phyloP scores from a whole-genome alignment of 192 early-diverging fungal genomes.

The Backusella sp. region DNA sequence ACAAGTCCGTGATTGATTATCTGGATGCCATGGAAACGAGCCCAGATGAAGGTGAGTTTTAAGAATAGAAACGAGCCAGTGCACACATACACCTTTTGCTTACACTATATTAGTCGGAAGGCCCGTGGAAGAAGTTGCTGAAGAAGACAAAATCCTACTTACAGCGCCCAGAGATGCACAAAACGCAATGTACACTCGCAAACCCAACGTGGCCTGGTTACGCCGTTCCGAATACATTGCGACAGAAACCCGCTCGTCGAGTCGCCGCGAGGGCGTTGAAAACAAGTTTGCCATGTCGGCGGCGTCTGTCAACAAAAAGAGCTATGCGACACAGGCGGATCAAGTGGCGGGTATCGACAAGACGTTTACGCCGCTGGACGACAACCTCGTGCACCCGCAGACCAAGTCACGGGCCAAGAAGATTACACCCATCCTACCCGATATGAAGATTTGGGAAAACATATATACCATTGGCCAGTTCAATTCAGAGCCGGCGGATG shows the following conservation, averaged over 20 bases:
- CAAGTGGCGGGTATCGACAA: constrained; percentile 47
- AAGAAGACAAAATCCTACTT: constrained; percentile 34
- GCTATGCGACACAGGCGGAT: constrained; percentile 39
- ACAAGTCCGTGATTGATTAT: constrained; percentile 44
- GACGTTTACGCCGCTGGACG: constrained; percentile 39
- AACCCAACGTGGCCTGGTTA: constrained; percentile 48
- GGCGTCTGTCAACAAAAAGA: constrained; percentile 26
- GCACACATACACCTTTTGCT: neutral
- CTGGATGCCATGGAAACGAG: constrained; percentile 41
- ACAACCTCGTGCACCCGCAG: constrained; percentile 43
- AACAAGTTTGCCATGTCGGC: constrained; percentile 27
- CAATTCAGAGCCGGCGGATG: constrained; percentile 45
- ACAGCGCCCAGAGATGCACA: constrained; percentile 21
- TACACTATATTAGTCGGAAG: constrained; percentile 17
- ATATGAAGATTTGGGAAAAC: constrained; percentile 49
- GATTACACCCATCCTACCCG: constrained; percentile 54
- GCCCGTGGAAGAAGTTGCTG: constrained; percentile 13
- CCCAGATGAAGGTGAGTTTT: constrained; percentile 23
- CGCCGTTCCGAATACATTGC: constrained; percentile 58
- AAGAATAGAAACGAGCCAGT: neutral
- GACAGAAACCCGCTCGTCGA: constrained; percentile 40
- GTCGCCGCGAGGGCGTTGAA: constrained; percentile 27
- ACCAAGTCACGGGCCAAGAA: constrained; percentile 47
- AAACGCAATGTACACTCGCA: constrained; percentile 18
- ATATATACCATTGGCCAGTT: constrained; percentile 52